These are phyloP conservation scores for Plasmodium knowlesi DNA, from an alignment of 169 alveolate genomes.

Conservation along the genomic window DNA sequence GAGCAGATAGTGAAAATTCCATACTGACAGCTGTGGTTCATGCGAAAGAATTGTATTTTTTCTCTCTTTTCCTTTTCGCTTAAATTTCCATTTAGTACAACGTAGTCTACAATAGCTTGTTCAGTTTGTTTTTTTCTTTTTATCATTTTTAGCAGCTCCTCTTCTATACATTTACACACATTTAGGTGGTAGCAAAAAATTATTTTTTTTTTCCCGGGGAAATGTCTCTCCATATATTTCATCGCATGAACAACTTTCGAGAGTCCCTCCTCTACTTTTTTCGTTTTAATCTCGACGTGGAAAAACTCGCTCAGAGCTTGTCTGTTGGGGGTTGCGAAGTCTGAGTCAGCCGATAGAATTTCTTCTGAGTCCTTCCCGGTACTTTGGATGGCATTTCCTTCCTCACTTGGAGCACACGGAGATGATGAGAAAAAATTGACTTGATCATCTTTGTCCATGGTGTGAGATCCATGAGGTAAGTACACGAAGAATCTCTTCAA, in stretches of 20 bases:
- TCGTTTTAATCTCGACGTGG: constrained; percentile 12
- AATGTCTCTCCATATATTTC: constrained; percentile 18
- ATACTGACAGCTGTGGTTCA: constrained; percentile 20
- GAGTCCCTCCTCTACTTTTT: constrained; percentile 47
- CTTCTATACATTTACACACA: constrained; percentile 49
- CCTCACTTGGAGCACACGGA: background rate
- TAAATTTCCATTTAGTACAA: constrained; percentile 16
- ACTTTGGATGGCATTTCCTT: background rate
- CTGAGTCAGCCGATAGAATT: background rate
- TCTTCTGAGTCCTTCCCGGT: background rate
- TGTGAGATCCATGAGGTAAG: background rate
- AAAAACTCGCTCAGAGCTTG: constrained; percentile 11
- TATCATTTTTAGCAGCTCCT: constrained; percentile 44
- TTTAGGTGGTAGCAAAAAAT: constrained; percentile 52
- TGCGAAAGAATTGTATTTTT: constrained; percentile 37
- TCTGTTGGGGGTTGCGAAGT: background rate
- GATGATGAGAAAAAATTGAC: background rate
- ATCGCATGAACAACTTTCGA: constrained; percentile 29
- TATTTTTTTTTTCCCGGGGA: constrained; percentile 47
- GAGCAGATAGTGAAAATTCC: constrained; percentile 56
- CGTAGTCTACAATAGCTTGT: constrained; percentile 25
- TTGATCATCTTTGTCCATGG: background rate
- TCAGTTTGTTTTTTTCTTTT: constrained; percentile 28
- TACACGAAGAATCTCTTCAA: constrained; percentile 31
- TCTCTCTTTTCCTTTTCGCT: constrained; percentile 46